Base-by-base conservation (phyloP, 2,329 filamentous ascomycete genomes). In the Colletotrichum tropicale region DNA sequence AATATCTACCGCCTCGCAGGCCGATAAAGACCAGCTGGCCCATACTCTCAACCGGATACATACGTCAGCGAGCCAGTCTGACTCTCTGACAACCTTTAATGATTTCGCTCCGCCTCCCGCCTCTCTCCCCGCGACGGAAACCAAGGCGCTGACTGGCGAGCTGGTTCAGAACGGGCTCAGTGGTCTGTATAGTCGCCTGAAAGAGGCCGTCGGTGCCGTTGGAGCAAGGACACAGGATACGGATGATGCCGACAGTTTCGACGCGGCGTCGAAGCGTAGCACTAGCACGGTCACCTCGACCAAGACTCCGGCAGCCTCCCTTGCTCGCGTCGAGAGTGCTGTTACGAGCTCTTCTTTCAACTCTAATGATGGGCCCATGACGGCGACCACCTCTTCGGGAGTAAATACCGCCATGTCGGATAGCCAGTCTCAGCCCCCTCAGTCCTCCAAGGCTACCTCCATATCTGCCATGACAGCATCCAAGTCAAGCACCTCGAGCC, bases 21-120 rank as follows among this genome's bases (percentile, higher is more conserved):
- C 84, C 75, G 94, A 96, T 83, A 94, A 92, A 81, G 94, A 95
- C 77, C 93, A 94, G 73, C 89, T 96, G 48, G 92, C 94, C 38
- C 91, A 95, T 77, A 91, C 94, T 21, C 91, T 98, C 76, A 94
- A 98, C 84, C 93, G 95, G 80, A 98, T 98, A 79, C 96, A 98
- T 84, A 95, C 89, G 66, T 93, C 94, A 8, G 96, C 96, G n/a
- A 98, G 94, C 81, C 94, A 95, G 82, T 94, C 94, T 38, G 94
- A 94, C 77, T 91, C 93, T 38, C 89, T 98, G 64, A 98, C 96
- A 4, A 98, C 96, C 10, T 98, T 98, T 85, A 98, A 98, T 85
- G 96, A 98, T 81, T 96, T 98, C 81, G 94, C 94, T 1, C 90
- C 93, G 0, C 93, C 93, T 1, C 93, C 94, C 0, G 87, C 89